phyloP scores from a whole-genome alignment of 768 basidiomycete species.

The Boletus coccyginus region DNA sequence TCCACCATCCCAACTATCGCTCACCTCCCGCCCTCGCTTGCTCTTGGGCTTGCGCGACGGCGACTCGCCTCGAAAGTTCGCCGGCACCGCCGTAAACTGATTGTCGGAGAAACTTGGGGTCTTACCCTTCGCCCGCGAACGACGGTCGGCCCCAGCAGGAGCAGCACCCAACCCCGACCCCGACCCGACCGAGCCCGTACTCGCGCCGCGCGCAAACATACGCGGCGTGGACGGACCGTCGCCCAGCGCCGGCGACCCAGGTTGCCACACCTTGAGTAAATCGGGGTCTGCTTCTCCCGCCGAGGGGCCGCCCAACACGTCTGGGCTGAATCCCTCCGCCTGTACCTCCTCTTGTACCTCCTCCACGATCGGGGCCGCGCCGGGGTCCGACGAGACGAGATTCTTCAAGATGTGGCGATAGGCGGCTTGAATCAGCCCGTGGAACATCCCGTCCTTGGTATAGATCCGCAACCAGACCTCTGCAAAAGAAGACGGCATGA shows the following conservation, averaged over 20 bases:
- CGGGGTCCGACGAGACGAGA: slow-evolving; percentile 10
- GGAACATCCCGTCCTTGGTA: slow-evolving; percentile 57
- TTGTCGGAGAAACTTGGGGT: slow-evolving; percentile 38
- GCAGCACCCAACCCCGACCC: not conserved
- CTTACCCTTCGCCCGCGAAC: slow-evolving; percentile 21
- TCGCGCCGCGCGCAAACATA: slow-evolving; percentile 14
- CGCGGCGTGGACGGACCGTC: slow-evolving; percentile 32
- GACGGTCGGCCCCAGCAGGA: not conserved
- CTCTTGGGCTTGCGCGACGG: slow-evolving; percentile 30
- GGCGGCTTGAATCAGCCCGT: slow-evolving; percentile 64
- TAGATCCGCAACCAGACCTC: slow-evolving; percentile 71
- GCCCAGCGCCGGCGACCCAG: not conserved
- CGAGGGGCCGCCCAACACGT: not conserved
- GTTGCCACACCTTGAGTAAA: slow-evolving; percentile 14
- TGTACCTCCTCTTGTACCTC: slow-evolving; percentile 1
- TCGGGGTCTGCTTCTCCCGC: slow-evolving; percentile 4
- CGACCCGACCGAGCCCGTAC: slow-evolving; percentile 6
- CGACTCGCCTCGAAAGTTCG: slow-evolving; percentile 31
- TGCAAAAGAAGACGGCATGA: slow-evolving; percentile 64
- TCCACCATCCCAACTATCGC: slow-evolving; percentile 10
- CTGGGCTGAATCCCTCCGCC: slow-evolving; percentile 18
- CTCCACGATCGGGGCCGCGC: not conserved
- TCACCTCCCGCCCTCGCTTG: slow-evolving; percentile 23
- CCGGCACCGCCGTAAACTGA: slow-evolving; percentile 46
- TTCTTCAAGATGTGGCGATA: slow-evolving; percentile 46